phyloP scores from a whole-genome alignment of 1,284 basidiomycete species.

The Malassezia sp. region DNA sequence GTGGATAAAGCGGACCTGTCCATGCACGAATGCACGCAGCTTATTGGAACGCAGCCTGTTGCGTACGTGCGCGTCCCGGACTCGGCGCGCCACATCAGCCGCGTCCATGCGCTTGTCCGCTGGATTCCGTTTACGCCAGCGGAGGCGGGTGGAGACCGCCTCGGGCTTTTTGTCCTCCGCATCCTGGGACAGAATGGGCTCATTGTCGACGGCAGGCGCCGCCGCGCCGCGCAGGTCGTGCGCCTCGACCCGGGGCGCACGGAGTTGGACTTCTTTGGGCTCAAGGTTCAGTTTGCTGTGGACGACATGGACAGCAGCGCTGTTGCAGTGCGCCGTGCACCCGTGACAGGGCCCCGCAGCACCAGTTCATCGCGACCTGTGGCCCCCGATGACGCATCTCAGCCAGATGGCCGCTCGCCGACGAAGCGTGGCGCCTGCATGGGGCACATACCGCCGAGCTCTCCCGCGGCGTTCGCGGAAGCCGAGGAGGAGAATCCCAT shows the following conservation, averaged over 20 bases:
- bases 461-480: too few relatives aligned
- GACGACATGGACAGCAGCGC: too few relatives aligned
- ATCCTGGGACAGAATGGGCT: conserved; percentile 44
- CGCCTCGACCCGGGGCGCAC: conserved; percentile 27
- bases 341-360: too few relatives aligned
- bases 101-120: conserved; percentile 40
- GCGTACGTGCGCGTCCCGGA: conserved; percentile 30
- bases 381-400: too few relatives aligned
- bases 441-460: too few relatives aligned
- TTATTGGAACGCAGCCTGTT: conserved; percentile 24
- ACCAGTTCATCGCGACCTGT: too few relatives aligned
- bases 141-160: conserved; percentile 3
- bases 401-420: too few relatives aligned
- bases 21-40: neutral
- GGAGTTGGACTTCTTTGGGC: conserved; percentile 37
- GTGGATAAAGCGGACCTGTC: neutral
- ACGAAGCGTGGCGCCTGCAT: too few relatives aligned
- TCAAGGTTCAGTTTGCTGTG: conserved; percentile 20
- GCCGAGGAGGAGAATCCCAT: too few relatives aligned
- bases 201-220: conserved; percentile 36
- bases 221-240: conserved; percentile 33
- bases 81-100: conserved; percentile 35
- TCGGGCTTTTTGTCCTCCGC: conserved; percentile 34
- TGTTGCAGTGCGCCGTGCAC: too few relatives aligned
- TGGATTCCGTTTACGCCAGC: conserved; percentile 31